phyloP scores from a whole-genome alignment of 2,329 filamentous ascomycete genomes.

The Tolypocladium nubicola region DNA sequence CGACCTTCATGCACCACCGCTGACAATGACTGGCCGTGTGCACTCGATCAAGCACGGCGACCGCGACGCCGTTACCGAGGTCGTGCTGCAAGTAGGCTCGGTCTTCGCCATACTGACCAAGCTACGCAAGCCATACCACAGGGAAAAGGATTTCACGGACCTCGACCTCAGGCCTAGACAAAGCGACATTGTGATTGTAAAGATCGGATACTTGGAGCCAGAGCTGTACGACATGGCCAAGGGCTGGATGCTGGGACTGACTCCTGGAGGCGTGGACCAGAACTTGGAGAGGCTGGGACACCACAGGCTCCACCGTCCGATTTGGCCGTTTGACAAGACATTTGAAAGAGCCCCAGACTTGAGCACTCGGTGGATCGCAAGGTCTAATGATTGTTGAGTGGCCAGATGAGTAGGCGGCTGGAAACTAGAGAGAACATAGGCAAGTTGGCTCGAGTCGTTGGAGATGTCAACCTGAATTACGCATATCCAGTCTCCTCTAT shows the following conservation, averaged over 20 bases:
- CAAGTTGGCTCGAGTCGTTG: neutral
- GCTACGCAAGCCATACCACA: slow-evolving; percentile 42
- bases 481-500: no score
- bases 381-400: slow-evolving; percentile 8
- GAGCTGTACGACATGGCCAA: slow-evolving; percentile 42
- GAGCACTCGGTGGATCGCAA: slow-evolving; percentile 10
- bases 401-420: neutral
- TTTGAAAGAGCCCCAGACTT: slow-evolving; percentile 9
- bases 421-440: no score
- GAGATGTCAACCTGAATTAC: no score
- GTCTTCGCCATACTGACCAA: slow-evolving; percentile 41
- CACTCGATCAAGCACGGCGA: slow-evolving; percentile 41
- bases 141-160: slow-evolving; percentile 39
- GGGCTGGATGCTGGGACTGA: slow-evolving; percentile 43
- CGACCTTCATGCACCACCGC: slow-evolving; percentile 32
- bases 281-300: slow-evolving; percentile 37
- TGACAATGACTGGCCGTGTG: slow-evolving; percentile 39
- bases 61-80: slow-evolving; percentile 32
- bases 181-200: slow-evolving; percentile 41
- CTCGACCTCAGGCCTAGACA: slow-evolving; percentile 32
- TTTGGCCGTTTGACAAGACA: slow-evolving; percentile 21
- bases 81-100: slow-evolving; percentile 37
- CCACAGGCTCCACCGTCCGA: slow-evolving; percentile 34
- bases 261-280: slow-evolving; percentile 43
- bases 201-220: slow-evolving; percentile 46